phyloP scores from a whole-genome alignment of 2,329 filamentous ascomycete species.

The Cladosporium halotolerans region DNA sequence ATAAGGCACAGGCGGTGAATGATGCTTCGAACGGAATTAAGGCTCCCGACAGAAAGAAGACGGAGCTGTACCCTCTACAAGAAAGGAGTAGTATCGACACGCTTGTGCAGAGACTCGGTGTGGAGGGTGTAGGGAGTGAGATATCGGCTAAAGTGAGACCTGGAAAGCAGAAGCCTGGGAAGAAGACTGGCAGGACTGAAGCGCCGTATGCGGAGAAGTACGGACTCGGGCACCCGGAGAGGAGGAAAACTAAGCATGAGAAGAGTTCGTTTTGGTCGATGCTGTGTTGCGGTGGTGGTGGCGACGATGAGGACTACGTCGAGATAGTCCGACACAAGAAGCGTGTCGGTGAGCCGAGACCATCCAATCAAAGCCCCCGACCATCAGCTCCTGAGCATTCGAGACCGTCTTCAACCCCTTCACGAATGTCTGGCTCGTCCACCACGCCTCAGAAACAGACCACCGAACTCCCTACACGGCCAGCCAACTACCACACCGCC shows the following conservation, averaged over 20 bases:
- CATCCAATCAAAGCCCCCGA: background rate
- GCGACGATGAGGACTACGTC: constrained; percentile 38
- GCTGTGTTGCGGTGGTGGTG: constrained; percentile 35
- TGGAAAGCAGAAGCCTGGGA: background rate
- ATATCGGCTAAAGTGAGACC: background rate
- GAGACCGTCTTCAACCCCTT: background rate
- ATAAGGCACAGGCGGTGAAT: constrained; percentile 69
- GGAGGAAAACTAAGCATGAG: constrained; percentile 27
- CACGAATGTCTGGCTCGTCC: background rate
- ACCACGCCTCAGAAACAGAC: constrained; percentile 13
- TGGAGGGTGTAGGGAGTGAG: constrained; percentile 14
- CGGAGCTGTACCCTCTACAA: constrained; percentile 48
- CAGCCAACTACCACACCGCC: constrained; percentile 12
- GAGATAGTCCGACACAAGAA: constrained; percentile 39
- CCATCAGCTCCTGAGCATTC: background rate
- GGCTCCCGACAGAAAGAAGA: constrained; percentile 21
- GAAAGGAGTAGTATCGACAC: constrained; percentile 79
- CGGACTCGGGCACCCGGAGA: background rate
- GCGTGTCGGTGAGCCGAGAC: constrained; percentile 20
- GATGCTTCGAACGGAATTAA: constrained; percentile 22
- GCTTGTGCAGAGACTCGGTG: constrained; percentile 68
- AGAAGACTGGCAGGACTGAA: background rate
- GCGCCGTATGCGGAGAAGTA: constrained; percentile 13
- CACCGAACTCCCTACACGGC: constrained; percentile 8
- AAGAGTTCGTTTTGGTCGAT: constrained; percentile 35